A percentile compares a stretch with the other conserved stretches of the same genome.
Conservation (phyloP, 2,329 filamentous ascomycete genomes). For the Gnomoniopsis smithogilvyi region DNA sequence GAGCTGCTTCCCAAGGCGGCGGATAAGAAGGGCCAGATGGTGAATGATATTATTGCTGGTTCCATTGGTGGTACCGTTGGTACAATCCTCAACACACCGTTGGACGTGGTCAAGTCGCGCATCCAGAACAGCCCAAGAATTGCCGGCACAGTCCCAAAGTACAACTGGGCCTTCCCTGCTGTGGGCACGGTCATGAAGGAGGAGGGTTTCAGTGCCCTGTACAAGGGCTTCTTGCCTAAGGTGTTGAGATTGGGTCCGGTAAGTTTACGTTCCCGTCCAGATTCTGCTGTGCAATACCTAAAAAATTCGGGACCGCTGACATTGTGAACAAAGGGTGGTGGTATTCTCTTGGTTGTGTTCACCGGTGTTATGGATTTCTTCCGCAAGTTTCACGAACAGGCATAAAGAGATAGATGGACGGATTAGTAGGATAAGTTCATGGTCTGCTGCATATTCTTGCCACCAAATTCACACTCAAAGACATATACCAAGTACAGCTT, state of each 20-base stretch:
- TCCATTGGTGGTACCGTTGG: slow-evolving; percentile 81
- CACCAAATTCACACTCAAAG: background rate
- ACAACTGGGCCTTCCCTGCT: slow-evolving; percentile 96
- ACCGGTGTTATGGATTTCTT: slow-evolving; percentile 93
- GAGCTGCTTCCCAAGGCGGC: slow-evolving; percentile 76
- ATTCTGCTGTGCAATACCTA: background rate
- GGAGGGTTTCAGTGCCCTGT: slow-evolving; percentile 87
- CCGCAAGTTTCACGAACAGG: slow-evolving; percentile 52
- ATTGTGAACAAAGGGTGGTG: slow-evolving; percentile 34
- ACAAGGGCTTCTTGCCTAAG: slow-evolving; percentile 98
- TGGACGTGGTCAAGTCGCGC: slow-evolving; percentile 96
- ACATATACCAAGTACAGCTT: slow-evolving; percentile 1
- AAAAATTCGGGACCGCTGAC: background rate
- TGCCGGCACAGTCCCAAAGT: slow-evolving; percentile 80
- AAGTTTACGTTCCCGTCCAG: slow-evolving; percentile 24
- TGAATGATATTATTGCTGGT: slow-evolving; percentile 85
- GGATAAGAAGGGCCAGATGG: slow-evolving; percentile 76
- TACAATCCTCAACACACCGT: slow-evolving; percentile 86
- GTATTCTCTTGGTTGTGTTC: slow-evolving; percentile 79
- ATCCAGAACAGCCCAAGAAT: slow-evolving; percentile 93
- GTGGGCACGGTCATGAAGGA: slow-evolving; percentile 85
- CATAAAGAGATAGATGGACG: slow-evolving; percentile 1
- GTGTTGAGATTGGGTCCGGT: slow-evolving; percentile 71
- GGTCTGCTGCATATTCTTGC: background rate
- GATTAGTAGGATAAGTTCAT: background rate